Conservation (phyloP, 371 early-diverging fungal species). For the Batrachochytrium dendrobatidis region DNA sequence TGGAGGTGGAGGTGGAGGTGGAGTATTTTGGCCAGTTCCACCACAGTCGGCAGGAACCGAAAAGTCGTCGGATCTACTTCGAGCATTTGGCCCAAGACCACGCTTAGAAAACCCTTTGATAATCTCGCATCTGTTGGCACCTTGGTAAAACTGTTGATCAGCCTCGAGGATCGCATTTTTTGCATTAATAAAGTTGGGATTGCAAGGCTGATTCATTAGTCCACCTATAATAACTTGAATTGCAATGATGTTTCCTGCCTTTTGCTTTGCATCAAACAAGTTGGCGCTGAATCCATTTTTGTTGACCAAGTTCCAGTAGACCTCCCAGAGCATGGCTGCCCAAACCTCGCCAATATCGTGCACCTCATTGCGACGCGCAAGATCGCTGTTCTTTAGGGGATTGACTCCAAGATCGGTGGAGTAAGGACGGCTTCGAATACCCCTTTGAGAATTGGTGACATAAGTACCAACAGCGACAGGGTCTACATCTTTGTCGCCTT, state of each 20-base stretch:
- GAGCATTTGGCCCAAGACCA: constrained; percentile 23
- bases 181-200: constrained; percentile 28
- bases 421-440: constrained; percentile 29
- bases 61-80: not conserved
- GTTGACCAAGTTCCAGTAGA: constrained; percentile 74
- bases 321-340: constrained; percentile 65
- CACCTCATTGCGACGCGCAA: constrained; percentile 15
- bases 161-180: constrained; percentile 34
- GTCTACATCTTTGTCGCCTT: constrained; percentile 16
- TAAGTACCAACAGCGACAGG: constrained; percentile 18
- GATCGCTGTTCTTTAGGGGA: constrained; percentile 17
- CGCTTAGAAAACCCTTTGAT: constrained; percentile 35
- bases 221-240: constrained; percentile 21
- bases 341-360: constrained; percentile 38
- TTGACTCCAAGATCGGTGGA: constrained; percentile 23
- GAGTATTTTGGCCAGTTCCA: too few relatives aligned
- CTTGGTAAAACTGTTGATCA: constrained; percentile 19
- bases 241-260: constrained; percentile 20
- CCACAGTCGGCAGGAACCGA: not conserved
- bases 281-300: constrained; percentile 48
- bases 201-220: constrained; percentile 29
- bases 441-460: constrained; percentile 27
- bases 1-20: too few relatives aligned
- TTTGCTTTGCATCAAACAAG: not conserved
- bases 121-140: too few relatives aligned